Evolutionary conservation across 352 stramenopile genomes (phyloP), one percentile per base, ranked within the genome.

Genomic region (Globisporangium alternatum): DNA sequence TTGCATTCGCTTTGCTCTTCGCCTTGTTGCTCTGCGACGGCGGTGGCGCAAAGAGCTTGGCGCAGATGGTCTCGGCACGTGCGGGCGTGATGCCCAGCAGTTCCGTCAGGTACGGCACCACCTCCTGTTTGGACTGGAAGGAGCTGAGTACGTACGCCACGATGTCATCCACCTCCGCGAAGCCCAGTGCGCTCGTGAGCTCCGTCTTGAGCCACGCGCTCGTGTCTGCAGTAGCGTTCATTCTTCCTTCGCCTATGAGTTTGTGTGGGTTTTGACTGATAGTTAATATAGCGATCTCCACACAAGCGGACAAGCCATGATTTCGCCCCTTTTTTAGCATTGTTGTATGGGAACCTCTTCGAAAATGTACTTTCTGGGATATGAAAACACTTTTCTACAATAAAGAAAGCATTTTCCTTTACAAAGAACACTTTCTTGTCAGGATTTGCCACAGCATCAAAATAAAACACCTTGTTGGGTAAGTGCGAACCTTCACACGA

Each of bases 111-210:
- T 92, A 92, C 44, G 64, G 71, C 54, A 70, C 74, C 28, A 69
- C 75, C 56, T 90, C 80, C 21, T 76, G 58, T 44, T 77, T 76
- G 21, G 74, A 74, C 49, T 66, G 35, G 64, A 92, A 88, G 9
- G 64, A 74, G 51, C 47, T 77, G 44, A 72, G 67, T 30, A 90
- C 67, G 62, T 92, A 89, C 15, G 35, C 55, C 10, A 79, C 73
- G 60, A 92, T 92, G 60, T 92, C 83, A 35, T 86, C 76, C 43
- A 92, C 83, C 56, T 92, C 81, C 6, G 67, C 59, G 68, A 92
- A 92, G 56, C 83, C 83, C 59, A 92, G 69, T 28, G 80, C 79
- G 62, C 62, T 75, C 74, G 71, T 66, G 37, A 90, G 72, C 75
- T 91, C 83, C 17, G 48, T 25, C 64, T 81, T 84, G 45, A 91